Conservation (phyloP, 2,329 filamentous ascomycete genomes). For the Penicillium concentricum region DNA sequence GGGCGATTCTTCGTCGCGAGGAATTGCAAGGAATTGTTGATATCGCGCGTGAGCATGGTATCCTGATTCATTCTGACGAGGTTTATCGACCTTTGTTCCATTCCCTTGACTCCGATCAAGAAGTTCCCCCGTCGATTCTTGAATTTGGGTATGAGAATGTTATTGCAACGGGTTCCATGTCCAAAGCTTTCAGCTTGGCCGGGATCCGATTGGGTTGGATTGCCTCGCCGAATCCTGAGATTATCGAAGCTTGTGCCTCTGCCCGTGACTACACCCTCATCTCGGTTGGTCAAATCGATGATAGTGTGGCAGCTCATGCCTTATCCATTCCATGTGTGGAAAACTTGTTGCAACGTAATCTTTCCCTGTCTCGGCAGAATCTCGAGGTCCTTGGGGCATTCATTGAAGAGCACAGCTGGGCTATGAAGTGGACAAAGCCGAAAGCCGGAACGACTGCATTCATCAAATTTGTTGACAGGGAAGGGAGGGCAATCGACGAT, state of each 20-base stretch:
- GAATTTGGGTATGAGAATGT: constrained; percentile 66
- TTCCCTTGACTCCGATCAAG: constrained; percentile 49
- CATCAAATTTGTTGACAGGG: constrained; percentile 59
- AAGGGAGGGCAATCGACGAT: constrained; percentile 64
- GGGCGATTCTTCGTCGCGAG: constrained; percentile 62
- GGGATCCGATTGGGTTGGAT: constrained; percentile 78
- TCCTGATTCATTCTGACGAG: constrained; percentile 72
- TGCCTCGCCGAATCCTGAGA: constrained; percentile 57
- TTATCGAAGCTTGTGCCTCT: constrained; percentile 61
- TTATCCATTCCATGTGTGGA: constrained; percentile 61
- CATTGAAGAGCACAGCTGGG: constrained; percentile 57
- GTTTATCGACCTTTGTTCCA: constrained; percentile 81
- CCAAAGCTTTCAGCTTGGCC: constrained; percentile 75
- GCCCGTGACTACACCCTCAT: constrained; percentile 78
- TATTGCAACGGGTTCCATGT: constrained; percentile 73
- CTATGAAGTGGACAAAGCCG: constrained; percentile 66
- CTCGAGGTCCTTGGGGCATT: constrained; percentile 61
- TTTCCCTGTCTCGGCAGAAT: constrained; percentile 64
- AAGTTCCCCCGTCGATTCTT: constrained; percentile 64
- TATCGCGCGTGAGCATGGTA: constrained; percentile 59
- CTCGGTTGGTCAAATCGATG: constrained; percentile 72
- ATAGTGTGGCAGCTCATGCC: constrained; percentile 69
- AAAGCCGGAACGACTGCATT: constrained; percentile 76
- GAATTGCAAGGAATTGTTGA: constrained; percentile 61
- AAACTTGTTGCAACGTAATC: constrained; percentile 58